A percentile compares a stretch with the other conserved stretches of the same genome.
phyloP scores from a whole-genome alignment of 257 asterid species.

The Salvia hispanica region DNA sequence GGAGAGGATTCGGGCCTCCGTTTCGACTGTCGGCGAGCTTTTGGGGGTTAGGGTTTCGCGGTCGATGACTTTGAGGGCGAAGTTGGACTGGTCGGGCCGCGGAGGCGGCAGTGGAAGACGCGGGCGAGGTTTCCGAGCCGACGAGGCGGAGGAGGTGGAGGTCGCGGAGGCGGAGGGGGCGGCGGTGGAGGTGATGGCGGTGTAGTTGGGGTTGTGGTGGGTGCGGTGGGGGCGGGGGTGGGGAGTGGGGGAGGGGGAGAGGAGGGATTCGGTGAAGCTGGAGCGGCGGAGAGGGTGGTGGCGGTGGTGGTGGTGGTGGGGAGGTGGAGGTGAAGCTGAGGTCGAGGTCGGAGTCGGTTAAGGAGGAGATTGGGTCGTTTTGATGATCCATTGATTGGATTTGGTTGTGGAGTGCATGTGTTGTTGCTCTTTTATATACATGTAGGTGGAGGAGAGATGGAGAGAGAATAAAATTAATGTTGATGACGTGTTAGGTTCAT shows the following conservation, averaged over 20 bases:
- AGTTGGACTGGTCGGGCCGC: slow-evolving; percentile 77
- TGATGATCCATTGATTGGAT: slow-evolving; percentile 49
- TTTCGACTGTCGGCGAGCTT: slow-evolving; percentile 73
- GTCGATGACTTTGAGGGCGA: slow-evolving; percentile 86
- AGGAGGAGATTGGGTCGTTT: slow-evolving; percentile 34
- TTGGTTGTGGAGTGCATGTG: not conserved
- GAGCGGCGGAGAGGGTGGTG: slow-evolving; percentile 64
- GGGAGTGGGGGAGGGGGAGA: slow-evolving; percentile 44
- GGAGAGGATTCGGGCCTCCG: slow-evolving; percentile 75
- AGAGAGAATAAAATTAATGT: slow-evolving; percentile 35
- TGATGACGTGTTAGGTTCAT: slow-evolving; percentile 35
- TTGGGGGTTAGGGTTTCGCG: slow-evolving; percentile 58
- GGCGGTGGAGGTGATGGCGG: slow-evolving; percentile 69
- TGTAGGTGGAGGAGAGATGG: too few relatives aligned
- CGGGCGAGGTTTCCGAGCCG: slow-evolving; percentile 90
- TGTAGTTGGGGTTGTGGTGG: slow-evolving; percentile 67
- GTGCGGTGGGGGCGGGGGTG: slow-evolving; percentile 80
- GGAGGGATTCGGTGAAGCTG: slow-evolving; percentile 76
- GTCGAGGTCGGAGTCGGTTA: slow-evolving; percentile 74
- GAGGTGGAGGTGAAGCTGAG: slow-evolving; percentile 73
- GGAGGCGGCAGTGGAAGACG: slow-evolving; percentile 84
- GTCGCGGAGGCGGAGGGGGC: slow-evolving; percentile 83
- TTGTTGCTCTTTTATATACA: too few relatives aligned
- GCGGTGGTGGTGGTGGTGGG: slow-evolving; percentile 33
- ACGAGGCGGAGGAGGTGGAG: slow-evolving; percentile 80